Percentiles rank a stretch among this genome's conserved stretches.
These are phyloP conservation scores for Paramarasmius palmivorus DNA, from an alignment of 1,284 basidiomycete genomes.

Conservation along the genomic window DNA sequence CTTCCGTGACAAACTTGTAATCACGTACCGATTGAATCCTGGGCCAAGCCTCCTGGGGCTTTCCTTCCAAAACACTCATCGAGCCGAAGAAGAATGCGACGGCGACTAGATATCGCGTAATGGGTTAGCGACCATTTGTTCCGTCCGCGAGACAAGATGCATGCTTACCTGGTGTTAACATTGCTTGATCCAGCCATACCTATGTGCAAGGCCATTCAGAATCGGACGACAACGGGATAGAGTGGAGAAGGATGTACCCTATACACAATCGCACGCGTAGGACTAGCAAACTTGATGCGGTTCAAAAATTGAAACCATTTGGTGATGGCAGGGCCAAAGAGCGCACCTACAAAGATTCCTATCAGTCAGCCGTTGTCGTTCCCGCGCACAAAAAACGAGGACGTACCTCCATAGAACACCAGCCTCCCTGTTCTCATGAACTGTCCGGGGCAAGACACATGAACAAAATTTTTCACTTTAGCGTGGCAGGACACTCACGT, in stretches of 20 bases:
- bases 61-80: slow-evolving; percentile 75
- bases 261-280: slow-evolving; percentile 57
- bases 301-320: slow-evolving; percentile 72
- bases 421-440: slow-evolving; percentile 70
- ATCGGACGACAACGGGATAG: slow-evolving; percentile 10
- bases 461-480: not conserved
- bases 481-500: slow-evolving; percentile 48
- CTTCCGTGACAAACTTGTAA: not conserved
- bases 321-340: slow-evolving; percentile 74
- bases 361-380: too few relatives aligned
- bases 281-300: slow-evolving; percentile 59
- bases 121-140: not conserved
- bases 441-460: slow-evolving; percentile 35
- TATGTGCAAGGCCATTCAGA: slow-evolving; percentile 25
- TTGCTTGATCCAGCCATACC: slow-evolving; percentile 75
- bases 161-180: slow-evolving; percentile 63
- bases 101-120: slow-evolving; percentile 40
- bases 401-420: slow-evolving; percentile 71
- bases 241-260: slow-evolving; percentile 41
- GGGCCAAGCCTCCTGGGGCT: slow-evolving; percentile 54
- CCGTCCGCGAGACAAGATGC: not conserved
- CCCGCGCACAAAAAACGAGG: not conserved
- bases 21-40: slow-evolving; percentile 55
- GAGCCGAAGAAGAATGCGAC: slow-evolving; percentile 75
- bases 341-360: slow-evolving; percentile 46